Percentiles rank a stretch among this genome's conserved stretches.
phyloP scores from a whole-genome alignment of 2,329 filamentous ascomycete genomes.

The Aspergillus candidus region DNA sequence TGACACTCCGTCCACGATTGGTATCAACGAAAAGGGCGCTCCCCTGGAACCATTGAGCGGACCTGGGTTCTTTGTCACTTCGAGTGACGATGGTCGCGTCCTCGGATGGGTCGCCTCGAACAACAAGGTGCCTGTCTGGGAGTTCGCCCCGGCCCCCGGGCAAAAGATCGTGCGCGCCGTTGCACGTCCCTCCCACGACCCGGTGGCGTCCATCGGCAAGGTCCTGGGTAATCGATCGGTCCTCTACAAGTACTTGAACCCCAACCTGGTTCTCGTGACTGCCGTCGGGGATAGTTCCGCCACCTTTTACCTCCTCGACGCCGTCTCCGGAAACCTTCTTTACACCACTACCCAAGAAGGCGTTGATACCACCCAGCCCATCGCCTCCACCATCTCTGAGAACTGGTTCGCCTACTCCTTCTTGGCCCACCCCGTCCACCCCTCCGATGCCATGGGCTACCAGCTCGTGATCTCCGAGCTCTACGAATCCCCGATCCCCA shows the following conservation, averaged over 20 bases:
- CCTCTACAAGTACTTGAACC: slow-evolving; percentile 93
- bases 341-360: slow-evolving; percentile 64
- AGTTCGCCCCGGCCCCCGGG: slow-evolving; percentile 59
- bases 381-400: slow-evolving; percentile 76
- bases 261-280: slow-evolving; percentile 73
- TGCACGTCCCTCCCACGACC: slow-evolving; percentile 67
- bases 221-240: slow-evolving; percentile 90
- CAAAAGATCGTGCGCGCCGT: slow-evolving; percentile 65
- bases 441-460: slow-evolving; percentile 64
- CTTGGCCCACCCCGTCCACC: slow-evolving; percentile 49
- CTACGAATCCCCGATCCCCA: slow-evolving; percentile 75
- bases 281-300: slow-evolving; percentile 58
- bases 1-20: slow-evolving; percentile 21
- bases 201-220: slow-evolving; percentile 88
- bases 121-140: slow-evolving; percentile 56
- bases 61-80: slow-evolving; percentile 36
- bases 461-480: slow-evolving; percentile 82
- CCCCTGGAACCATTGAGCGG: slow-evolving; percentile 26
- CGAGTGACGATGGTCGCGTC: slow-evolving; percentile 36
- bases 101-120: slow-evolving; percentile 39
- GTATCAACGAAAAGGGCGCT: slow-evolving; percentile 32
- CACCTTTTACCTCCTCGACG: slow-evolving; percentile 75
- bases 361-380: slow-evolving; percentile 66
- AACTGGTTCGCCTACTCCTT: slow-evolving; percentile 94
- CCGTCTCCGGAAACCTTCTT: slow-evolving; percentile 74